These are phyloP conservation scores for Neurospora intermedia DNA, from an alignment of 495 filamentous ascomycete genomes.

Conservation along the genomic window DNA sequence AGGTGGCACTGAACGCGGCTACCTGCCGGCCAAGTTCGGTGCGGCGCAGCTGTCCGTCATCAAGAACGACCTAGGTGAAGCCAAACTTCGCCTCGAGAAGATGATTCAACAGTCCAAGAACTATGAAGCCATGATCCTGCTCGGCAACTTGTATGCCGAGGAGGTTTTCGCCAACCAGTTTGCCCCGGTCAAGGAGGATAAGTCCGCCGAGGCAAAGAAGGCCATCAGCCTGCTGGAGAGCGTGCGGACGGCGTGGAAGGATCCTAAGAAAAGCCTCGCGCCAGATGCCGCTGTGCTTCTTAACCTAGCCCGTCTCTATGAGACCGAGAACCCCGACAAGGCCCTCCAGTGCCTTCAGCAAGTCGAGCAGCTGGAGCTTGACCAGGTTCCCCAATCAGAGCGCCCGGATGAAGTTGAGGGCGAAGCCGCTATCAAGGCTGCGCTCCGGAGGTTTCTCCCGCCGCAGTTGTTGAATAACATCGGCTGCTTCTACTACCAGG, in stretches of 20 bases:
- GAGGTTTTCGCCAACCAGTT: slow-evolving; percentile 76
- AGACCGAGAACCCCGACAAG: slow-evolving; percentile 73
- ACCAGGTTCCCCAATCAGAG: slow-evolving; percentile 58
- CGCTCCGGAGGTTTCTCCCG: slow-evolving; percentile 62
- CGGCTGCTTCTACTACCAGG: slow-evolving; percentile 84
- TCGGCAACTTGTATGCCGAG: slow-evolving; percentile 84
- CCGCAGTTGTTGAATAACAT: slow-evolving; percentile 96
- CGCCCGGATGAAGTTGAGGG: slow-evolving; percentile 52
- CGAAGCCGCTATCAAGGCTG: slow-evolving; percentile 44
- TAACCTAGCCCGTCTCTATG: slow-evolving; percentile 85
- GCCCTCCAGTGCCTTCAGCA: slow-evolving; percentile 82
- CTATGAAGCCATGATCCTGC: slow-evolving; percentile 80
- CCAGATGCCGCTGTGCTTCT: slow-evolving; percentile 84
- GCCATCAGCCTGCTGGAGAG: slow-evolving; percentile 71
- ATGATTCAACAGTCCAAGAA: slow-evolving; percentile 77
- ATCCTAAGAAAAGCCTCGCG: slow-evolving; percentile 63
- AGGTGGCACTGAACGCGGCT: slow-evolving; percentile 78
- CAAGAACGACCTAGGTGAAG: slow-evolving; percentile 75
- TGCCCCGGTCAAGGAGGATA: slow-evolving; percentile 72
- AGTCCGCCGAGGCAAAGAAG: slow-evolving; percentile 68
- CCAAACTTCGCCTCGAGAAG: slow-evolving; percentile 89
- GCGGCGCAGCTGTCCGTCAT: slow-evolving; percentile 77
- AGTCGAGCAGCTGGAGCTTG: slow-evolving; percentile 76
- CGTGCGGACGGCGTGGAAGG: slow-evolving; percentile 85
- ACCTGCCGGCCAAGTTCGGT: slow-evolving; percentile 86